These are phyloP conservation scores for Phragmites australis DNA, from an alignment of 176 grass and related monocot genomes.

Conservation along the genomic window DNA sequence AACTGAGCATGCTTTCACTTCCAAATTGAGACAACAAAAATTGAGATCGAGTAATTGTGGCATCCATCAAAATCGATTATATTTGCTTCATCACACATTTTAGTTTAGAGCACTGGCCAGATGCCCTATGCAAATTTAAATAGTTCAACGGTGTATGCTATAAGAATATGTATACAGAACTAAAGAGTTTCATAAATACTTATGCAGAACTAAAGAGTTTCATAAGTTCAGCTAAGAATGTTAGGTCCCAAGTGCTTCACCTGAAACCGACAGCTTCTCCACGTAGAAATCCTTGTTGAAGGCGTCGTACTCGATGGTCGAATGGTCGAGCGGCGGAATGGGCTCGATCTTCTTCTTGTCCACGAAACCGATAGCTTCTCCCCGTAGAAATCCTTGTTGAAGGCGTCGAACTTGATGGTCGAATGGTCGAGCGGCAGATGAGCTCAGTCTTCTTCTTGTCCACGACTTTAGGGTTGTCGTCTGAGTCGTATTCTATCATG, in stretches of 20 bases:
- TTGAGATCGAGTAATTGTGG: too few species aligned
- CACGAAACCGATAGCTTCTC: slow-evolving; percentile 91
- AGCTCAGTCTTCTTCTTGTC: slow-evolving; percentile 98
- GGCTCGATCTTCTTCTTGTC: too few species aligned
- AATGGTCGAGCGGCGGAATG: too few species aligned
- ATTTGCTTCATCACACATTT: not conserved
- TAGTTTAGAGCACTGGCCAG: not conserved
- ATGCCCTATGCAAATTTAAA: not conserved
- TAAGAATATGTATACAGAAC: too few species aligned
- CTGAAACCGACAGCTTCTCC: too few species aligned
- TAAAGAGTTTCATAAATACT: not conserved
- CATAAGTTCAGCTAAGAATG: not conserved
- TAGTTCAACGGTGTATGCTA: not conserved
- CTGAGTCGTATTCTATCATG: slow-evolving; percentile 90
- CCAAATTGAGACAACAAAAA: not conserved
- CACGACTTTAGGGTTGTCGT: slow-evolving; percentile 77
- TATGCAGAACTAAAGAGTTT: not conserved
- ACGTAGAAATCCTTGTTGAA: too few species aligned
- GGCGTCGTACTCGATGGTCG: too few species aligned
- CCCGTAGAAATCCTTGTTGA: slow-evolving; percentile 93
- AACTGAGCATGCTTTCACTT: not conserved
- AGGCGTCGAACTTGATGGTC: slow-evolving; percentile 64
- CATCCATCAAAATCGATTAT: too few species aligned
- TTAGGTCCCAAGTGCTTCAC: slow-evolving; percentile 40
- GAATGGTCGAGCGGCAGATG: slow-evolving; percentile 82